Base-by-base conservation (phyloP, 345 rosid species). In the Lepidium didymum region DNA sequence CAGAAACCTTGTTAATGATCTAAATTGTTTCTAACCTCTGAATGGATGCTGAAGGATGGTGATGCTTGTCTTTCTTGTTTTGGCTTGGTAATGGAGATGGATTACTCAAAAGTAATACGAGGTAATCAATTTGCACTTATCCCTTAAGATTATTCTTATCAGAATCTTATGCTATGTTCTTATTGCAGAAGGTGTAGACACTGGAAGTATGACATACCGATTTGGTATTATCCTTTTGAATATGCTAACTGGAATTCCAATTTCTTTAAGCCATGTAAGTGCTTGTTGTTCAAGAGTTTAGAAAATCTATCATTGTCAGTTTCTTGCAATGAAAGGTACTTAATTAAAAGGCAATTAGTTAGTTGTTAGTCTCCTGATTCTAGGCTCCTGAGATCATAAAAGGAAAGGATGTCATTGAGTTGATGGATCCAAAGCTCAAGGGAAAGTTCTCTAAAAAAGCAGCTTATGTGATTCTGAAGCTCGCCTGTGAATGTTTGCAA, bases 61-160 rank as follows among this genome's bases (percentile, higher is more conserved):
- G 96, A 91, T 74, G 90, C 94, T 14, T 85, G 91, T 56, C 94
- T 89, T 64, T 91, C 97, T 2, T 85, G 91, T 81, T 91, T 89
- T 57, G 97, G 97, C 53, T 81, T 91, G 83, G 81, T 91, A 86
- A 89, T 82, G 60, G 83, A 91, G 69, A 82, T 81, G 35, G 75
- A 83, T 31, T 86, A 84, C 76, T 55, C 82, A 80, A 83, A 88
- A 83, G 31, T 27, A 64, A 77, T 72, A 81, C 79, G 84, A 51
- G 94, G 96, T 89, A 85, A 75, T 23, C 41, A 34, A 41, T 67
- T 72, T 1, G 0, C 5, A 8, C 10, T 62, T 27, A 3, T n/a
- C 19, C 43, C 36, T 23, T 4, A 3, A 9, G 1, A 14, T 14
- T 34, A 1, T 16, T 16, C 4, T 11, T 12, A 29, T 53, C 18